Evolutionary conservation across 192 early-diverging fungal genomes (phyloP), one percentile per base, ranked within the genome.

Genomic region (Chytriomyces sp.): DNA sequence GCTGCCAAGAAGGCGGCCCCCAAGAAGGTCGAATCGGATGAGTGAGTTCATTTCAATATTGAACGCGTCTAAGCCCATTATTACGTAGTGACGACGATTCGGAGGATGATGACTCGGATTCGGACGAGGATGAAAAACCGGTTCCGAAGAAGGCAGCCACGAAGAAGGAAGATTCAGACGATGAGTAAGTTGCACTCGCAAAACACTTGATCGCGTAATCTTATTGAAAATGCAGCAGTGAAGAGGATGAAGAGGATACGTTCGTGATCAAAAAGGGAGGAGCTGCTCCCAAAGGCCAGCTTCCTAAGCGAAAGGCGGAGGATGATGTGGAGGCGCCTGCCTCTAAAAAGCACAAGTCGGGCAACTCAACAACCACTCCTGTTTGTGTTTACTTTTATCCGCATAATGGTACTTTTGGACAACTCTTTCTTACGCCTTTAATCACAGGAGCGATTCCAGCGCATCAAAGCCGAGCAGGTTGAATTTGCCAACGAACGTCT

Each of bases 391-490:
- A 49, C 44, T 1, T 19, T 0, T 49, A n/a, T 49, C 22, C 10
- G 41, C 22, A n/a, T n/a, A 49, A 49, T 49, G n/a, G n/a, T n/a
- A n/a, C n/a, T n/a, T n/a, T n/a, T n/a, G n/a, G n/a, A n/a, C n/a
- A n/a, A n/a, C n/a, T n/a, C n/a, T n/a, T 2, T 49, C 41, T 19
- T 10, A 44, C 41, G 17, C 14, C 14, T n/a, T 2, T 49, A n/a
- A n/a, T 26, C 30, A 7, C 37, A 78, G 77, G 66, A 82, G 66
- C 92, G 92, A 3, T 98, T 98, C 79, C 91, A 91, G 75, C 89
- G 96, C 55, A 86, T 98, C 34, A 83, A 84, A 36, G 84, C 86
- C 31, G 91, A 94, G 62, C 89, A 95, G 67, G 93, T 98, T 1
- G 83, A 81, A 19, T 94, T 95, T 66, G 59, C 82, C 1, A 88